Evolutionary conservation across 2,329 filamentous ascomycete species (phyloP), one percentile per base, ranked within the genome.

Genomic region (Dactylellina parvicollis): DNA sequence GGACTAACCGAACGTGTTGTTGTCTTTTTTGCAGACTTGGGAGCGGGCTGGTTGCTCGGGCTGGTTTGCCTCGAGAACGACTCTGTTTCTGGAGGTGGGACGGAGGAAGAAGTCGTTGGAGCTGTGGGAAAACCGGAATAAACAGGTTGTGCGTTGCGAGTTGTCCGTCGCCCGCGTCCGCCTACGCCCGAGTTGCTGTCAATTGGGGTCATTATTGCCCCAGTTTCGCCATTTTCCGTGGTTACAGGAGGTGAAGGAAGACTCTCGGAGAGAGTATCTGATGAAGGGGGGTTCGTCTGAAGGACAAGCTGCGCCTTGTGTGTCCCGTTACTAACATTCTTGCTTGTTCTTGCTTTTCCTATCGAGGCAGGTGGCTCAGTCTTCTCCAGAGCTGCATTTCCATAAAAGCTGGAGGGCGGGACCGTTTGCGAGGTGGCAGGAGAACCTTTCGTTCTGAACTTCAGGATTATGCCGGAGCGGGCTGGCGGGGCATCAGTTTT

Each of bases 1-100:
- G 67, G 59, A 36, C 67, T 72, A 59, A 55, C 59, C 59, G 67
- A 72, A 32, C 52, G 59, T 46, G 67, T 47, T 50, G 67, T 44
- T 36, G n/a, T n/a, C n/a, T 62, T 61, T 50, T 52, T 65, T 8
- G 18, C 67, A 24, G 36, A 42, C 36, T 65, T 64, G 30, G 20
- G 14, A 14, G 32, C 36, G 32, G 44, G 57, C 12, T 28, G 22
- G 34, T 30, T 28, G 18, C 49, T 65, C 28, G 67, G 67, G 42
- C 59, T 65, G 5, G 52, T 4, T 8, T 59, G 40, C 44, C 67
- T 55, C 10, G 52, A 57, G 52, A 7, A 50, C 12, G 62, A 16
- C 9, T 52, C 9, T 16, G 49, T 34, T 24, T 42, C 40, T 34
- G 36, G 49, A 34, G 57, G 57, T 12, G 56, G 56, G 40, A 52